Evolutionary conservation across 495 filamentous ascomycete species (phyloP), one percentile per base, ranked within the genome.

Genomic region (Parmelia sp.): DNA sequence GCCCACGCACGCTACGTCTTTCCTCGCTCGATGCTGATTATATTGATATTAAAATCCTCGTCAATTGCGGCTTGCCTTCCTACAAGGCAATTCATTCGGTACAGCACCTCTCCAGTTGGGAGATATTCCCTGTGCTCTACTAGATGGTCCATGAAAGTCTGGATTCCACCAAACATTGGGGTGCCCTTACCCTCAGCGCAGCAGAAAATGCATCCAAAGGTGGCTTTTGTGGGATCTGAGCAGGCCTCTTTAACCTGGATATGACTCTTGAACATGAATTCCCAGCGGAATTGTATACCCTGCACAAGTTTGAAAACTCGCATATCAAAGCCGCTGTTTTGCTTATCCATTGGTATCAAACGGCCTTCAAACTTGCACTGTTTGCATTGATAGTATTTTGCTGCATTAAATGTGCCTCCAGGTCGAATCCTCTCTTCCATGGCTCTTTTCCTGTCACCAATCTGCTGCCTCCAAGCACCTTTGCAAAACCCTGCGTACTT

Each of bases 241-340:
- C 51, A 36, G 8, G 35, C 58, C 1, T 66, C 70, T 63, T 74
- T 76, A 36, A 64, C 68, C 21, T 68, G 67, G 31, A 80, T 69
- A 67, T 83, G 80, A 6, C 68, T 74, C 70, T 82, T 82, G 21
- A 79, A 79, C 39, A 83, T 71, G 64, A 82, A 83, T n/a, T 73
- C 64, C 77, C 76, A 81, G 9, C 78, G 74, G 64, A 78, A 83
- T 17, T 71, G 71, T 42, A 83, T 75, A 0, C 78, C 77, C 29
- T 71, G 73, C 9, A 70, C 59, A 4, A 62, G 25, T 25, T 69
- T 70, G 3, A 62, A 68, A 14, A 79, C 59, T 19, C 66, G 64
- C 4, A 63, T 66, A 60, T 82, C 75, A 49, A 73, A 71, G 8
- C 65, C 66, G 19, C 60, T 63, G 10, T 58, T 63, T 49, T 73